Percentiles rank a stretch among this genome's conserved stretches.
phyloP scores from a whole-genome alignment of 176 grass and related monocot genomes.

The Juncus inflexus region DNA sequence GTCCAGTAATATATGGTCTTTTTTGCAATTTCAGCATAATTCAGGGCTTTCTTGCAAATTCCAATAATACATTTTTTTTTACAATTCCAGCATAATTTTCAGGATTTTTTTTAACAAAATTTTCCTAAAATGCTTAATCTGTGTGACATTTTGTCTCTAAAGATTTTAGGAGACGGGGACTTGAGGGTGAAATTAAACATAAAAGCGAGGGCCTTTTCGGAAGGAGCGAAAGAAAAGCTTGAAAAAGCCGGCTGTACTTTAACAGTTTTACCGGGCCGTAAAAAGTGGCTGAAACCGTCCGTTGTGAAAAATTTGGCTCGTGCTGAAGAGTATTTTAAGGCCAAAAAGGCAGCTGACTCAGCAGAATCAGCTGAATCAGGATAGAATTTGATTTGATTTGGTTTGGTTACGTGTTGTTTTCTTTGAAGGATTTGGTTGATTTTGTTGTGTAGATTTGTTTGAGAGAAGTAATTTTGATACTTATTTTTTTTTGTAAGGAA shows the following conservation, averaged over 20 bases:
- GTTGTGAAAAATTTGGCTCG: constrained; percentile 83
- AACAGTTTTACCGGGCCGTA: constrained; percentile 68
- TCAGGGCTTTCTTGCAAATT: too few relatives aligned
- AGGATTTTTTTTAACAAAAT: neutral
- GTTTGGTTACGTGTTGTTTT: too few relatives aligned
- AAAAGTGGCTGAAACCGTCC: constrained; percentile 87
- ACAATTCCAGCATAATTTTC: too few relatives aligned
- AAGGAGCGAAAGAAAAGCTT: constrained; percentile 76
- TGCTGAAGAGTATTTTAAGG: constrained; percentile 80
- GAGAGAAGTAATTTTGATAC: too few relatives aligned
- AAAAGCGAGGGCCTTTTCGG: constrained; percentile 80
- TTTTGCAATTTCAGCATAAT: too few relatives aligned
- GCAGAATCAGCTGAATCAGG: constrained; percentile 19
- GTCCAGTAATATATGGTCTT: too few relatives aligned
- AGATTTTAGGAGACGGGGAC: constrained; percentile 93
- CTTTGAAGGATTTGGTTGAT: too few relatives aligned
- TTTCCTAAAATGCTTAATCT: constrained; percentile 9
- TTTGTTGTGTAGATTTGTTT: too few relatives aligned
- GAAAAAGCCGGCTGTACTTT: constrained; percentile 76
- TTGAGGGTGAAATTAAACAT: constrained; percentile 79
- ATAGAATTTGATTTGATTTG: too few relatives aligned
- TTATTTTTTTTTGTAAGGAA: too few relatives aligned
- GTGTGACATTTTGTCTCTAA: constrained; percentile 12
- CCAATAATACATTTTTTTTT: too few relatives aligned
- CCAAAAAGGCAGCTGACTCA: constrained; percentile 45